A percentile compares a stretch with the other conserved stretches of the same genome.
These are phyloP conservation scores for Grifola frondosa DNA, from an alignment of 1,284 basidiomycete genomes.

Conservation along the genomic window DNA sequence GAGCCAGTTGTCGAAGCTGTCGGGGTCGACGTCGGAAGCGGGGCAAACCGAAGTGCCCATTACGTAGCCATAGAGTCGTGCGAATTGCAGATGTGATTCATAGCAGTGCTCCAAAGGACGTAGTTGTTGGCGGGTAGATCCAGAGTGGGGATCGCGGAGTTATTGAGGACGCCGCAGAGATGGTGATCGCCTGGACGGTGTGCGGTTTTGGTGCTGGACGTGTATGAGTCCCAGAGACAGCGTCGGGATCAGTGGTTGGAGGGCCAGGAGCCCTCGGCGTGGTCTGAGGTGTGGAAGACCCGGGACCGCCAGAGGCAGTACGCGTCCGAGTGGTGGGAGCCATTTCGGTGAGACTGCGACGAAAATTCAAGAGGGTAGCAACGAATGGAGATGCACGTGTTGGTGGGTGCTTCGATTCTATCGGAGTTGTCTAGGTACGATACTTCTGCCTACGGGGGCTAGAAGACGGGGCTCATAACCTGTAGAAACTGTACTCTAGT, in stretches of 20 bases:
- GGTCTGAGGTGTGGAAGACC: neutral
- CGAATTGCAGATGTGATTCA: neutral
- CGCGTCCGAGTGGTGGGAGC: neutral
- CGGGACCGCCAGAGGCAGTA: neutral
- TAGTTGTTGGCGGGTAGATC: conserved; percentile 6
- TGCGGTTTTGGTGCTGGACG: too few species aligned
- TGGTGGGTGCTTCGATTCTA: neutral
- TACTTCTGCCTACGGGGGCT: neutral
- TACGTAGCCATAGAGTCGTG: conserved; percentile 5
- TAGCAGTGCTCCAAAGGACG: neutral
- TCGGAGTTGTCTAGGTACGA: neutral
- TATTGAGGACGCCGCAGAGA: conserved; percentile 1
- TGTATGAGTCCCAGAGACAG: too few species aligned
- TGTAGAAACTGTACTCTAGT: too few species aligned
- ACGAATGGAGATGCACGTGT: too few species aligned
- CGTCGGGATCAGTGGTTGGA: too few species aligned
- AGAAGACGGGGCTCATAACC: conserved; percentile 9
- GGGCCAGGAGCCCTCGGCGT: too few species aligned
- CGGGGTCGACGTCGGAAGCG: neutral
- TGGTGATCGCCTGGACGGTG: conserved; percentile 1
- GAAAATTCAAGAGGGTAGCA: too few species aligned
- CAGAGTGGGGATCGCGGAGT: neutral
- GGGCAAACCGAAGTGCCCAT: neutral
- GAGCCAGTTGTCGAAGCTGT: neutral
- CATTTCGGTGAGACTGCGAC: neutral